Base-by-base conservation (phyloP, 805 yeast species). In the Debaryomyces hansenii region DNA sequence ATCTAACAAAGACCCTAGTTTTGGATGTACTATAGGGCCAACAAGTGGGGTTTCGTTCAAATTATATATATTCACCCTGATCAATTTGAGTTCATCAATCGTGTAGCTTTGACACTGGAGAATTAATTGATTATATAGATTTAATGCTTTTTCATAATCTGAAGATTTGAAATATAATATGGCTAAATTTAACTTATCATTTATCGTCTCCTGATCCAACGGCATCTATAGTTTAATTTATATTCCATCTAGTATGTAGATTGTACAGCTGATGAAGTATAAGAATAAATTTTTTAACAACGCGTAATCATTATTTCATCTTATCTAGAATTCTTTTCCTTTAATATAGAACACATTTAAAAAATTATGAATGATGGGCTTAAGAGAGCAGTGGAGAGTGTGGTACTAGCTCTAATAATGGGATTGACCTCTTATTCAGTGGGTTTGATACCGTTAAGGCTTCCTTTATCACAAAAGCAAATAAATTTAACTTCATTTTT, bases 401-500 rank as follows among this genome's bases (percentile, higher is more conserved):
- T 31, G 14, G 4, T 16, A 1, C 20, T 44, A 27, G 34, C 53
- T n/a, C 29, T 50, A 1, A 29, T 52, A 11, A 60, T 63, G 66
- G 59, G 49, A 3, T 40, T 49, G 6, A 32, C 55, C 4, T 49
- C 67, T 10, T 60, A 49, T 42, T 33, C 36, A 1, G 58, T 53
- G 14, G 66, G 67, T 3, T 7, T 56, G 16, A 31, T 50, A 3
- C 60, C 60, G 9, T 34, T 56, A 9, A 51, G 46, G 38, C 21
- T 58, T 9, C 20, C 49, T 5, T 20, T 48, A 9, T 45, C 53
- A 6, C 12, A 40, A 10, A 29, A 37, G 9, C 27, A 49, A 6
- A 56, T 78, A 34, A 62, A 68, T 29, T 52, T 58, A 34, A 59
- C 80, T 5, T 77, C 87, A 2, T 64, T 75, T 10, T 64, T 83